Evolutionary conservation across 2,329 filamentous ascomycete genomes (phyloP), one percentile per base, ranked within the genome.

Genomic region (Elsinoe fawcettii): DNA sequence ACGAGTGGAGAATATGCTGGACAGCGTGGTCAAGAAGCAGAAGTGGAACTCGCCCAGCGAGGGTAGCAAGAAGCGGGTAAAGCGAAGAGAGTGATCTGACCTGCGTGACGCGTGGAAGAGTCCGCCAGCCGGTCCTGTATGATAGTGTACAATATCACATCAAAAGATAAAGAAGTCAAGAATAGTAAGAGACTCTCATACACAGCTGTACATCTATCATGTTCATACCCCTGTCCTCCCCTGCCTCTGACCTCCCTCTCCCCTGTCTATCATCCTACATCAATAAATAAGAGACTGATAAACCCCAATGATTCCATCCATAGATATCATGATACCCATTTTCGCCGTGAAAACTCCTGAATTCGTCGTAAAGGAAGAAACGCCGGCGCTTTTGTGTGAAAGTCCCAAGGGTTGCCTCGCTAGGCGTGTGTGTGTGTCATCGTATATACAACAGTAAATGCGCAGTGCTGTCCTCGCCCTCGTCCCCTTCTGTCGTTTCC

Each of bases 401-500:
- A 30, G 27, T 30, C 39, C 49, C 18, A 18, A 46, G 11, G 14
- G 18, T 23, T 20, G 12, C n/a, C 3, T 46, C 41, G 9, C 23
- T 14, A 18, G 23, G 27, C 8, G 23, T 14, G 47, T 8, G n/a
- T 2, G 27, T 11, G 25, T 20, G 9, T 36, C 47, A 36, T 51
- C 49, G 49, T 53, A 53, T 53, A 23, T 53, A 53, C 49, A 53
- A 53, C 32, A 53, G 32, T 25, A 53, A 39, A 36, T 36, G 49
- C 4, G 49, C 49, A 14, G 25, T 34, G 14, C 30, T 37, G 49
- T 53, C 30, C 8, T 36, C 27, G 23, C 37, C 27, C 16, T 22
- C 3, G 8, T 37, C 30, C 2, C 32, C 23, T 8, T 32, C 44
- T 18, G 11, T 14, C n/a, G 27, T 32, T 5, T 51, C 22, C 46